Base-by-base conservation (phyloP, 768 basidiomycete species). In the Tulasnella sp. region DNA sequence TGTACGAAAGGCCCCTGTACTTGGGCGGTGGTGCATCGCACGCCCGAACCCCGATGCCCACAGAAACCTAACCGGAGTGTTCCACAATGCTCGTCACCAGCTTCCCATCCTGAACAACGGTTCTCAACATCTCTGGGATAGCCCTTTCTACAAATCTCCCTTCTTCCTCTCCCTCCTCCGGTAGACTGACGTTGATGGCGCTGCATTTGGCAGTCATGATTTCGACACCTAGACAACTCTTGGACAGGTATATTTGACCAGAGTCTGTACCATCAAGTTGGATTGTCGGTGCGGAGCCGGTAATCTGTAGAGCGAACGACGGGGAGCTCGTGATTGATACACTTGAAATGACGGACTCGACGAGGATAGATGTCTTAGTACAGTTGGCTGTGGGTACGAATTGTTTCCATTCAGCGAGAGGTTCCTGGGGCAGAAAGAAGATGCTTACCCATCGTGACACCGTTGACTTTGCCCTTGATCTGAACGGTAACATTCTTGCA, bases 131-230 rank as follows among this genome's bases (percentile, higher is more conserved):
- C 74, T 99, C 96, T 0, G 96, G 95, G 19, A 99, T 75, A 0
- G 95, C 78, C 64, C 84, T 83, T 71, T 99, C 96, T 63, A 80
- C 80, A 66, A 93, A 97, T 47, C 94, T 77, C 4, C 93, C 95
- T 9, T 95, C 91, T 69, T 96, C 92, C 64, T 92, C 91, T 17
- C 83, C 89, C 64, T 83, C 83, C 1, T 86, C 82, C 0, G 92
- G 93, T 21, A 97, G 68, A 65, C 81, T 88, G 64, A 99, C 77
- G 72, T 98, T 99, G 72, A 99, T 87, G 30, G 83, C 78, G 67
- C 88, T 91, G 71, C 90, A 94, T 73, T 98, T 97, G 52, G 91
- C 86, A 0, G 93, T 95, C 27, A 88, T 89, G 66, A 99, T 86
- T 73, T 97, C 93, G 9, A 82, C 78, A 58, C 70, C 79, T 52